These are phyloP conservation scores for Alternaria longipes DNA, from an alignment of 2,329 filamentous ascomycete species.

Conservation along the genomic window DNA sequence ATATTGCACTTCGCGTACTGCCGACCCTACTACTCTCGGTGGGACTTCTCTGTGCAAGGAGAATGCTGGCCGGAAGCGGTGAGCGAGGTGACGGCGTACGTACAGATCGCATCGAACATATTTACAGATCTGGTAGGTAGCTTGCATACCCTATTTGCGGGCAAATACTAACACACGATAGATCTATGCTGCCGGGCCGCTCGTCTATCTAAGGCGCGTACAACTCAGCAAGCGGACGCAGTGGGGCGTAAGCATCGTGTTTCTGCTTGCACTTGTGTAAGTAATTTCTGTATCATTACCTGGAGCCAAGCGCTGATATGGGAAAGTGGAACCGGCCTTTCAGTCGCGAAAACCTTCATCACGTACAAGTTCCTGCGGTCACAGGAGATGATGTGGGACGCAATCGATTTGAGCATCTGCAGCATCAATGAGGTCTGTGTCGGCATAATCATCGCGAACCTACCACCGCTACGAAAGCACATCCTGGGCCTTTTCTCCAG, in stretches of 20 bases:
- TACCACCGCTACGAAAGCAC: slow-evolving; percentile 23
- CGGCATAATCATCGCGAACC: slow-evolving; percentile 24
- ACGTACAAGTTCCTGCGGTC: slow-evolving; percentile 12
- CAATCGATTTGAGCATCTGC: slow-evolving; percentile 23
- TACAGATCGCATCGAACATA: slow-evolving; percentile 22
- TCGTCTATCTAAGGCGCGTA: slow-evolving; percentile 16
- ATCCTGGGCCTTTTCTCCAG: neutral
- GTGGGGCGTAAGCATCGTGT: slow-evolving; percentile 20
- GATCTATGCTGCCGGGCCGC: slow-evolving; percentile 22
- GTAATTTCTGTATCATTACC: neutral
- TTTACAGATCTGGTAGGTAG: slow-evolving; percentile 18
- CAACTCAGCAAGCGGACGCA: slow-evolving; percentile 21
- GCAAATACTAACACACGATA: neutral
- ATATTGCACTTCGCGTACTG: slow-evolving; percentile 12
- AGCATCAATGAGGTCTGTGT: slow-evolving; percentile 24
- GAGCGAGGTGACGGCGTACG: slow-evolving; percentile 10
- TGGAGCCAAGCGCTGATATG: neutral
- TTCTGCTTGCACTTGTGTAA: slow-evolving; percentile 22
- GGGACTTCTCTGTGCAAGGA: slow-evolving; percentile 10
- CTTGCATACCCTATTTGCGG: neutral
- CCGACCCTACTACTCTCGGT: slow-evolving; percentile 12
- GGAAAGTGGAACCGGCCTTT: slow-evolving; percentile 11
- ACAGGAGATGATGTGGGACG: slow-evolving; percentile 20
- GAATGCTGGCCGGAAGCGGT: slow-evolving; percentile 19
- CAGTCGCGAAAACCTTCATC: slow-evolving; percentile 15